Evolutionary conservation across 257 asterid genomes (phyloP).

Genomic region (Ballota nigra): DNA sequence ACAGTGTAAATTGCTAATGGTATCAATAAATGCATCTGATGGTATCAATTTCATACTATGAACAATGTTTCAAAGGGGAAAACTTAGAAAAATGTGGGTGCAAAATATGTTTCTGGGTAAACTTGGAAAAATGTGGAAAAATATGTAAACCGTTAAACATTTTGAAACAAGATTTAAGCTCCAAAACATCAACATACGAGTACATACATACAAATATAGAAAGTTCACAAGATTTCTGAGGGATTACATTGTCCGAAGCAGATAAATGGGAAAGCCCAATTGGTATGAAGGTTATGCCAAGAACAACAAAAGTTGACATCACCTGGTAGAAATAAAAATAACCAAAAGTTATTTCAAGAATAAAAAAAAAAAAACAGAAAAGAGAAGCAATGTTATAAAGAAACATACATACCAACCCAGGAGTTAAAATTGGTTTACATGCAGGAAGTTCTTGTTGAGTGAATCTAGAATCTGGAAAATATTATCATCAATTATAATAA

Average conservation of each 20-base stretch:
- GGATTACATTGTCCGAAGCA: conserved; percentile 65
- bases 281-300: conserved; percentile 77
- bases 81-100: no score
- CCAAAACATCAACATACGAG: no score
- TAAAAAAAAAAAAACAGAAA: background rate
- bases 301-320: conserved; percentile 50
- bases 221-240: background rate
- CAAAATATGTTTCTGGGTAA: no score
- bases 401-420: conserved; percentile 54
- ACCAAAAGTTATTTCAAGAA: conserved; percentile 1
- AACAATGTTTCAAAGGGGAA: no score
- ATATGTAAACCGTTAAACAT: no score
- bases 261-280: conserved; percentile 72
- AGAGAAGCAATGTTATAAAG: background rate
- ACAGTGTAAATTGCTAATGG: no score
- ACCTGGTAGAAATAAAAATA: conserved; percentile 47
- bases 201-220: background rate
- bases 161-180: no score
- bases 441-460: conserved; percentile 98
- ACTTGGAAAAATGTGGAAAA: no score
- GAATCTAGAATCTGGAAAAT: conserved; percentile 73
- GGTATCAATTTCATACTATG: no score
- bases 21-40: no score
- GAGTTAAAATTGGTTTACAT: conserved; percentile 91
- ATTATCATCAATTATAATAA: background rate